Percentiles rank a stretch among this genome's conserved stretches.
phyloP scores from a whole-genome alignment of 2,329 filamentous ascomycete genomes.

The Metarhizium brunneum region DNA sequence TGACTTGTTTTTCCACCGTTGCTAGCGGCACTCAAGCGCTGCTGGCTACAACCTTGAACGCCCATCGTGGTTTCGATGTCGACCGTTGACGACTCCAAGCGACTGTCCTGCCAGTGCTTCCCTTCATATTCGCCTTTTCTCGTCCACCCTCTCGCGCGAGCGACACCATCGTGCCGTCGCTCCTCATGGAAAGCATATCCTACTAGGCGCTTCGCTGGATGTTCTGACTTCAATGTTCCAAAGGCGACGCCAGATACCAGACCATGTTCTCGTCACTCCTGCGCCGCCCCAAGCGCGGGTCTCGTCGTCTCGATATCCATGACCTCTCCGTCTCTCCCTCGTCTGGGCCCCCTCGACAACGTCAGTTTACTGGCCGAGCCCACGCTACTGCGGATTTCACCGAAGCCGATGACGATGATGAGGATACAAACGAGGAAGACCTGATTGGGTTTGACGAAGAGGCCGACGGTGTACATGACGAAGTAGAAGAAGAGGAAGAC shows the following conservation, averaged over 20 bases:
- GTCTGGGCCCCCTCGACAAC: constrained; percentile 17
- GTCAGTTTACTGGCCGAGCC: constrained; percentile 20
- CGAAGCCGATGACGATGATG: constrained; percentile 44
- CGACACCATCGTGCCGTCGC: constrained; percentile 3
- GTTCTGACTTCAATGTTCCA: constrained; percentile 1
- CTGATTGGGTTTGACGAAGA: constrained; percentile 29
- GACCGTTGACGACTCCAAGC: not conserved
- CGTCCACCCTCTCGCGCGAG: not conserved
- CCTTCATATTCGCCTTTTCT: constrained; percentile 4
- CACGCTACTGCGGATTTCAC: constrained; percentile 58
- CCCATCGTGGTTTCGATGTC: too few species aligned
- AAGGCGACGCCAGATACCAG: constrained; percentile 6
- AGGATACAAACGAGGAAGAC: constrained; percentile 29
- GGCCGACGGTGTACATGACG: constrained; percentile 32
- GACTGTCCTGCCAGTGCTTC: not conserved
- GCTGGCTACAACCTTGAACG: too few species aligned
- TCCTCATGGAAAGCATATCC: constrained; percentile 15
- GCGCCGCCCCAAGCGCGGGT: constrained; percentile 22
- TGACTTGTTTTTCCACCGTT: too few species aligned
- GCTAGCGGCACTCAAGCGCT: too few species aligned
- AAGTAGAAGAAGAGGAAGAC: constrained; percentile 35
- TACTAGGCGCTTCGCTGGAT: constrained; percentile 13
- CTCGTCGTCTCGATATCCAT: constrained; percentile 22
- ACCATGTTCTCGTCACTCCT: constrained; percentile 29
- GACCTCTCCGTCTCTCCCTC: constrained; percentile 22